Percentiles rank a stretch among this genome's conserved stretches.
phyloP scores from a whole-genome alignment of 345 rosid species.

The Eucalyptus victrix region DNA sequence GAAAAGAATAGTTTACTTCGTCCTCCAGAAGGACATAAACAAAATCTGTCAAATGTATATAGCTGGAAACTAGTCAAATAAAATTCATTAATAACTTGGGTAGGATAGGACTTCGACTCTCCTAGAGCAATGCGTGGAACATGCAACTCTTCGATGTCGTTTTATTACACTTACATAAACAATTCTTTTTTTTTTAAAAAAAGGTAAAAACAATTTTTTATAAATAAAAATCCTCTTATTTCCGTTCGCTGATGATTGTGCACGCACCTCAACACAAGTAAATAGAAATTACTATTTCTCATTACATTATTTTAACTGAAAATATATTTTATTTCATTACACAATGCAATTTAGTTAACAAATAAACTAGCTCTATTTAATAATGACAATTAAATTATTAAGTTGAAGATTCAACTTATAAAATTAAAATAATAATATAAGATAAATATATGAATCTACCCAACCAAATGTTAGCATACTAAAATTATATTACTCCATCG shows the following conservation, averaged over 20 bases:
- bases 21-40: neutral
- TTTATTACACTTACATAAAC: neutral
- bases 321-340: neutral
- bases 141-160: neutral
- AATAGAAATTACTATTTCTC: neutral
- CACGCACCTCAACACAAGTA: neutral
- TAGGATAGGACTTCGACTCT: neutral
- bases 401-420: neutral
- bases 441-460: neutral
- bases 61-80: neutral
- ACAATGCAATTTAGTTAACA: neutral
- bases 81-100: neutral
- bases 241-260: neutral
- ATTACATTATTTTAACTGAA: neutral
- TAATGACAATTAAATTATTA: neutral
- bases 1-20: neutral
- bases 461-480: neutral
- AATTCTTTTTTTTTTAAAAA: neutral
- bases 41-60: neutral
- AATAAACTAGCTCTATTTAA: neutral
- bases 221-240: neutral
- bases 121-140: neutral
- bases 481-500: neutral
- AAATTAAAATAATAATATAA: neutral
- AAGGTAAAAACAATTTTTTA: neutral